Conservation (phyloP, 345 rosid genomes). For the Eucalyptus virginea region DNA sequence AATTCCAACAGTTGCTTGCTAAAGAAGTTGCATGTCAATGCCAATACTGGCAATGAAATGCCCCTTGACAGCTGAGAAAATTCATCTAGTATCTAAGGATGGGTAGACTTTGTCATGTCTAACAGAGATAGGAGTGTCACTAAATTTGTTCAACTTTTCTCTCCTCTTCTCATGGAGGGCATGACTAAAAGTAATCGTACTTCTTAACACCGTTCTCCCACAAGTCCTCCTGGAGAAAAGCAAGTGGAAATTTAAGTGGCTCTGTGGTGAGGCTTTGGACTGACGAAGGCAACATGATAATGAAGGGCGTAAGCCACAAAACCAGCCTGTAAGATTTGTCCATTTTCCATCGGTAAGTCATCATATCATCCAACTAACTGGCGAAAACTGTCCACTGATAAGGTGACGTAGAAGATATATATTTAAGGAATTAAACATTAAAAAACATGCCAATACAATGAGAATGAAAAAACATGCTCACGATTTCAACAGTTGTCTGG, state of each 20-base stretch:
- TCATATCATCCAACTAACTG: background rate
- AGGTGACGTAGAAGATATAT: background rate
- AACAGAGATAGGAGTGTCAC: background rate
- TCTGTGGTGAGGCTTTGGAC: background rate
- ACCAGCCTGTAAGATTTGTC: background rate
- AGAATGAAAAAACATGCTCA: background rate
- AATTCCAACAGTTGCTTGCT: background rate
- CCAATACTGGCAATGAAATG: background rate
- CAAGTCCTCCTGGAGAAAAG: background rate
- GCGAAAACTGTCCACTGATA: background rate
- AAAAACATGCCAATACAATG: background rate
- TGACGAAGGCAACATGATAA: background rate
- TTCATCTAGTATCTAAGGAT: background rate
- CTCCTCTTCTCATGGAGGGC: background rate
- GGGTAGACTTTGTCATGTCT: background rate
- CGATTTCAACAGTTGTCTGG: background rate
- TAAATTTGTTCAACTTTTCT: background rate
- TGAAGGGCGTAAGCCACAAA: background rate
- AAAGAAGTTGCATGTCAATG: background rate
- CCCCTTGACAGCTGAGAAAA: background rate
- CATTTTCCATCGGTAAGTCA: background rate
- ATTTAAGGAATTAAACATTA: background rate
- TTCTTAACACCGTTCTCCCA: background rate
- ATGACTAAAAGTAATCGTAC: background rate
- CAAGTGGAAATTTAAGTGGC: background rate